Conservation (phyloP, 495 filamentous ascomycete genomes). For the Neurospora sp. region DNA sequence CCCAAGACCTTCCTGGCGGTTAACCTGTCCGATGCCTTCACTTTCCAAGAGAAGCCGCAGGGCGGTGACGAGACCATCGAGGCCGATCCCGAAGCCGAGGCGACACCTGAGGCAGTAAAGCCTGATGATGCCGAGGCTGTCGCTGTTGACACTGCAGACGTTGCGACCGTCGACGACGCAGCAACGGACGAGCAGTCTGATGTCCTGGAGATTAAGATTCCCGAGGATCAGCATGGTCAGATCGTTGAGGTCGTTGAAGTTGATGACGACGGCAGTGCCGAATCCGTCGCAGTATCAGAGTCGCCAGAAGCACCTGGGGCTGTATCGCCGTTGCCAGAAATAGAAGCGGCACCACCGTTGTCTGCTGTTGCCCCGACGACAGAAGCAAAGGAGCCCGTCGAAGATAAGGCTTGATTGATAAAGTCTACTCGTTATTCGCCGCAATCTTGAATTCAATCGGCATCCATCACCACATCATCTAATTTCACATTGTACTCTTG, state of each 20-base stretch:
- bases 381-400: neutral
- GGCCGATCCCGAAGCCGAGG: neutral
- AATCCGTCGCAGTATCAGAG: neutral
- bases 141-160: neutral
- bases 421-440: neutral
- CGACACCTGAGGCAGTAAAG: neutral
- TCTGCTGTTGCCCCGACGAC: neutral
- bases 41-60: slow-evolving; percentile 42
- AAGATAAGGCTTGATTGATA: neutral
- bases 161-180: neutral
- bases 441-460: neutral
- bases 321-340: neutral
- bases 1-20: slow-evolving; percentile 89
- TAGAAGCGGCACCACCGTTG: neutral
- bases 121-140: neutral
- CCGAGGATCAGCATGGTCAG: neutral
- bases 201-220: slow-evolving; percentile 8
- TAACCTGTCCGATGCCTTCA: slow-evolving; percentile 67
- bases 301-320: neutral
- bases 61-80: slow-evolving; percentile 14
- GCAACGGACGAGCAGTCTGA: neutral
- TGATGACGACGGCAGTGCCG: neutral
- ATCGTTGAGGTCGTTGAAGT: neutral
- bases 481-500: neutral
- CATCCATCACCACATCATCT: neutral